Base-by-base conservation (phyloP, 768 basidiomycete genomes). In the Rhizopogon salebrosus region DNA sequence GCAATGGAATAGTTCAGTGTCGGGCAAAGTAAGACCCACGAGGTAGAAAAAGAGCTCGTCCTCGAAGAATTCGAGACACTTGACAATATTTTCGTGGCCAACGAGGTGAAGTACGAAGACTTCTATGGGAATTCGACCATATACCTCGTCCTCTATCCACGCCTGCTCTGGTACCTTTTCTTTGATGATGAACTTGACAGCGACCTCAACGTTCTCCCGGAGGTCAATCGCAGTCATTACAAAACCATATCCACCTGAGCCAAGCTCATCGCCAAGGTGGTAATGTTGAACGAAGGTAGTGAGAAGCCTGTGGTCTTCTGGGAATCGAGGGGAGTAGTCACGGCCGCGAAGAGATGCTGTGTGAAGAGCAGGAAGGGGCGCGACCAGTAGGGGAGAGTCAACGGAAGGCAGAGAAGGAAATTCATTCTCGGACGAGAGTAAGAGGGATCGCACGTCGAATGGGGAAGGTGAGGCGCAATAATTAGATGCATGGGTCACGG, bases 131-230 rank as follows among this genome's bases (percentile, higher is more conserved):
- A 95, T 69, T 52, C 74, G 76, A 23, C 87, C 83, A 48, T 79
- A 67, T 20, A 70, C 65, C 46, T 82, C 75, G 64, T 90, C 83
- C 48, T 83, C 70, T 70, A 85, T 75, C 75, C 72, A 69, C 6
- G 68, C 70, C 54, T 78, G 75, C 16, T 76, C 76, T 0, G 80
- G 80, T 1, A 85, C 76, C 55, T 82, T 79, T 48, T 74, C 78
- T 68, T 92, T 94, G 72, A 89, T 82, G 63, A 98, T 93, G 67
- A 98, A 97, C 71, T 98, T 98, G 69, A 97, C 89, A 0, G 94
- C 94, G 49, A 94, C 93, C 64, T 93, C 89, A 53, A 73, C 67
- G 0, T 76, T 75, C 41, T 79, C 75, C 27, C 57, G 60, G 13
- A 80, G 82, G 63, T 90, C 82, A 34, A 75, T 70, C 9, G 92